Conservation (phyloP, 495 filamentous ascomycete genomes). For the Penicillium riverlandense region DNA sequence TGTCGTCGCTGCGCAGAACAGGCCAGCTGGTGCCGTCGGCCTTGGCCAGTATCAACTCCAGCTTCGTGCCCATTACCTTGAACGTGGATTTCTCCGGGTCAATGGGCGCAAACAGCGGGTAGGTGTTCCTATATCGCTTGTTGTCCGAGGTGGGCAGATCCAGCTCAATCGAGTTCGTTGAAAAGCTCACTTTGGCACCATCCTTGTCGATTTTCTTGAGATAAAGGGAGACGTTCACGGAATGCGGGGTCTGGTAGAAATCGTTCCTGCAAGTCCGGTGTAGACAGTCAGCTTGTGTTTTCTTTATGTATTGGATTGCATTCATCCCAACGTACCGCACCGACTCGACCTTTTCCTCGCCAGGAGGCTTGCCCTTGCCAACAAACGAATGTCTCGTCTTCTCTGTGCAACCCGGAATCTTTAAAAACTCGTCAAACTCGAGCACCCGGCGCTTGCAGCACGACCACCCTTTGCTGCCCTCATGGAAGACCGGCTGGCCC, state of each 20-base stretch:
- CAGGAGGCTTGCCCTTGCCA: constrained; percentile 60
- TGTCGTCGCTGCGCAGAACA: constrained; percentile 79
- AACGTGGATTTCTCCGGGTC: constrained; percentile 65
- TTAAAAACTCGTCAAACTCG: constrained; percentile 97
- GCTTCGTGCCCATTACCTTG: constrained; percentile 90
- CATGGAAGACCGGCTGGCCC: constrained; percentile 85
- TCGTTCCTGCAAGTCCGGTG: constrained; percentile 52
- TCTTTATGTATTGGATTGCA: background rate
- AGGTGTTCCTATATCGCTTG: constrained; percentile 70
- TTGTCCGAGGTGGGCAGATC: constrained; percentile 79
- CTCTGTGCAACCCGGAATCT: constrained; percentile 81
- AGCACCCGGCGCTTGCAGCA: constrained; percentile 94
- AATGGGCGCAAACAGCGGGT: constrained; percentile 72
- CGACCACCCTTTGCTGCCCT: constrained; percentile 93
- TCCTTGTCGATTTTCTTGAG: constrained; percentile 94
- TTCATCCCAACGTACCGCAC: constrained; percentile 50
- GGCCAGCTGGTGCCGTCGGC: constrained; percentile 80
- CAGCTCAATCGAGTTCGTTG: constrained; percentile 50
- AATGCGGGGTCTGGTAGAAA: constrained; percentile 85
- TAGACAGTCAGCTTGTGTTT: background rate
- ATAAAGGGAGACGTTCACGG: constrained; percentile 87
- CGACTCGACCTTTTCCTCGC: constrained; percentile 51
- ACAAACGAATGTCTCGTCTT: constrained; percentile 80
- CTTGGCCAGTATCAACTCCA: constrained; percentile 82
- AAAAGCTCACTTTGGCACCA: constrained; percentile 62